These are phyloP conservation scores for Rhizopogon sp. DNA, from an alignment of 768 basidiomycete genomes.

Conservation along the genomic window DNA sequence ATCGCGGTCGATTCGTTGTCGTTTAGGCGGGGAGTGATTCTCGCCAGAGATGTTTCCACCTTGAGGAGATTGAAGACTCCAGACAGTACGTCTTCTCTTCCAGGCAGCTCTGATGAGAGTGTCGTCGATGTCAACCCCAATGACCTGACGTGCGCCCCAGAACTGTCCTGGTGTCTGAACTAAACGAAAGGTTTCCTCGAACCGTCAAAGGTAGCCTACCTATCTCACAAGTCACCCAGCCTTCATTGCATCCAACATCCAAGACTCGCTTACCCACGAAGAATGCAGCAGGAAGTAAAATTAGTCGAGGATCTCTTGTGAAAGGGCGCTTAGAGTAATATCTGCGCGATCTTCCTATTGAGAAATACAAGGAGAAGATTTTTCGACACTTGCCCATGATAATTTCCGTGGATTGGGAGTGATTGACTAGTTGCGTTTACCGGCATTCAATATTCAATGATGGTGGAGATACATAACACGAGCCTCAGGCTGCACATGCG, in stretches of 20 bases:
- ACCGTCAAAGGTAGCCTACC: conserved; percentile 36
- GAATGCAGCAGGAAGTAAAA: conserved; percentile 48
- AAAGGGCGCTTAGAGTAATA: conserved; percentile 76
- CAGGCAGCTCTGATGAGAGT: conserved; percentile 71
- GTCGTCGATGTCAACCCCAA: conserved; percentile 85
- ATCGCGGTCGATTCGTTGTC: conserved; percentile 3
- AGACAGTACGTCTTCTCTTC: conserved; percentile 62
- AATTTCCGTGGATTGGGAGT: conserved; percentile 64
- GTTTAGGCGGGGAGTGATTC: conserved; percentile 5
- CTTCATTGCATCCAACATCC: conserved; percentile 87
- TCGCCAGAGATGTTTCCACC: neutral
- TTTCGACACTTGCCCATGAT: conserved; percentile 49
- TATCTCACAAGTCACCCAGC: conserved; percentile 82
- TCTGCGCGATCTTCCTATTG: conserved; percentile 26
- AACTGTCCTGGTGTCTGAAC: conserved; percentile 47
- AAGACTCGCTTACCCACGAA: conserved; percentile 59
- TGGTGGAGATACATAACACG: too few relatives aligned
- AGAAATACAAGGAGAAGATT: neutral
- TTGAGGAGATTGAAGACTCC: conserved; percentile 55
- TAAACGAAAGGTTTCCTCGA: neutral
- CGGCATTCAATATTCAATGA: neutral
- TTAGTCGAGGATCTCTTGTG: conserved; percentile 58
- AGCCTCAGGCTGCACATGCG: too few relatives aligned
- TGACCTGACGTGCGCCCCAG: conserved; percentile 56
- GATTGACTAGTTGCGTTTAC: neutral